A percentile compares a stretch with the other conserved stretches of the same genome.
Conservation (phyloP, 371 early-diverging fungal species). For the Dinochytrium kinnereticum region DNA sequence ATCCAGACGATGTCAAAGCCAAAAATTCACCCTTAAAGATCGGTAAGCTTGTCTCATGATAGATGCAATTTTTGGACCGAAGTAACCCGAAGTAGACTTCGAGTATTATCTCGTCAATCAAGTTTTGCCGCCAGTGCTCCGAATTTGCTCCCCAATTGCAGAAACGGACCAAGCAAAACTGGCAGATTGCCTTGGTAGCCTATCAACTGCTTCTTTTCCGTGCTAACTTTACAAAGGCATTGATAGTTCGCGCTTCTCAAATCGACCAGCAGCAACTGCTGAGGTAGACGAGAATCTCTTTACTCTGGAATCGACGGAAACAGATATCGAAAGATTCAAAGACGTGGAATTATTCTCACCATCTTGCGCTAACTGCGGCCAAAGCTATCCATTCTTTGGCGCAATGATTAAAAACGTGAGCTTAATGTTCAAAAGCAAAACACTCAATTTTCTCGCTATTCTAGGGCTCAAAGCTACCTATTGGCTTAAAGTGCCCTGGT, state of each 20-base stretch:
- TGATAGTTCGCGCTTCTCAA: conserved; percentile 71
- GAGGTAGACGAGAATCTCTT: conserved; percentile 60
- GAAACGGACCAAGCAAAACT: conserved; percentile 81
- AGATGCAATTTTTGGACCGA: too few species aligned
- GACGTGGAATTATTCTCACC: conserved; percentile 64
- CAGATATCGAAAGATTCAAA: conserved; percentile 85
- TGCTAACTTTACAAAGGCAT: conserved; percentile 43
- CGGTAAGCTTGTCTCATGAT: conserved; percentile 47
- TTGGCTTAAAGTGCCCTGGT: conserved; percentile 63
- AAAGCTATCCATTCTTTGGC: conserved; percentile 59
- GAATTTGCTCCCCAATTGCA: conserved; percentile 88
- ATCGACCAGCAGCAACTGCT: conserved; percentile 23
- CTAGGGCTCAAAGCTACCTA: too few species aligned
- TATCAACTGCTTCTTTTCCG: neutral
- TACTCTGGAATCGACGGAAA: conserved; percentile 82
- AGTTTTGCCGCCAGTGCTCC: conserved; percentile 93
- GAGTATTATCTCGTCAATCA: conserved; percentile 98
- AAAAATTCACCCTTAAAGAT: conserved; percentile 59
- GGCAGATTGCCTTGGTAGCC: conserved; percentile 82
- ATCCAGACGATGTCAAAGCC: conserved; percentile 85
- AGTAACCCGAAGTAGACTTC: conserved; percentile 77
- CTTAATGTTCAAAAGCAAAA: too few species aligned
- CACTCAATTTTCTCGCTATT: too few species aligned
- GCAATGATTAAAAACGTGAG: too few species aligned
- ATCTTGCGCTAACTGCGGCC: conserved; percentile 71